Evolutionary conservation across 106 monocot species (phyloP).

Genomic region (Dioscorea zingiberensis): DNA sequence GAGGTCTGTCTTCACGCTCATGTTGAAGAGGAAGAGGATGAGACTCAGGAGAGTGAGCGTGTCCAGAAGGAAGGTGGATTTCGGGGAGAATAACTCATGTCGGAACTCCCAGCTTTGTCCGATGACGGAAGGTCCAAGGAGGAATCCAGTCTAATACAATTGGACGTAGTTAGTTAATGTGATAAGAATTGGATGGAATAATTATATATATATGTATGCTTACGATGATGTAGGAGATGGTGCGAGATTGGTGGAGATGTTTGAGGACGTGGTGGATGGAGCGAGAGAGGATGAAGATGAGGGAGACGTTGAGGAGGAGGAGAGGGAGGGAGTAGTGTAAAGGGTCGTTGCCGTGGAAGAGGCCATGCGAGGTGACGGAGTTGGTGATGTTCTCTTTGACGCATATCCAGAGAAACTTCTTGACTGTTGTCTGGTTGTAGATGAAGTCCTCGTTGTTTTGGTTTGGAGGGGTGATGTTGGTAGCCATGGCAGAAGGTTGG

Average conservation of each 20-base stretch:
- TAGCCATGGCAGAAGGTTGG: not conserved
- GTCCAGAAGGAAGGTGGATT: conserved; percentile 20
- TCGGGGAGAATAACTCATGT: conserved; percentile 12
- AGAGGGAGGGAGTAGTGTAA: conserved; percentile 26
- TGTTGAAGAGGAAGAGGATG: conserved; percentile 38
- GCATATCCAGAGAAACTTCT: conserved; percentile 3
- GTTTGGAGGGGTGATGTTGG: no score
- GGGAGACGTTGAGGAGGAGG: conserved; percentile 15
- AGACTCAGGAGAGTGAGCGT: conserved; percentile 12
- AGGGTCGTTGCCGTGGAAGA: conserved; percentile 28
- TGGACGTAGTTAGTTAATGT: no score
- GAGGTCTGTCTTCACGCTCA: conserved; percentile 49
- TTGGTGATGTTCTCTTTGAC: conserved; percentile 10
- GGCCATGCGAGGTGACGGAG: conserved; percentile 14
- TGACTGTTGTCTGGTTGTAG: conserved; percentile 8
- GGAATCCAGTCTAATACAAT: conserved; percentile 31
- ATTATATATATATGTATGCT: not conserved
- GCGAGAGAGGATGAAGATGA: conserved; percentile 12
- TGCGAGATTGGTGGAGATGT: conserved; percentile 15
- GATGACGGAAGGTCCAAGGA: conserved; percentile 32
- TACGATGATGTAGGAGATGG: conserved; percentile 26
- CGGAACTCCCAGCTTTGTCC: conserved; percentile 6
- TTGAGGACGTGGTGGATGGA: conserved; percentile 18
- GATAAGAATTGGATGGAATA: no score
- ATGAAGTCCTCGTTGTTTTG: not conserved